Percentiles rank a stretch among this genome's conserved stretches.
These are phyloP conservation scores for Pueraria montana DNA, from an alignment of 306 rosid genomes.

Conservation along the genomic window DNA sequence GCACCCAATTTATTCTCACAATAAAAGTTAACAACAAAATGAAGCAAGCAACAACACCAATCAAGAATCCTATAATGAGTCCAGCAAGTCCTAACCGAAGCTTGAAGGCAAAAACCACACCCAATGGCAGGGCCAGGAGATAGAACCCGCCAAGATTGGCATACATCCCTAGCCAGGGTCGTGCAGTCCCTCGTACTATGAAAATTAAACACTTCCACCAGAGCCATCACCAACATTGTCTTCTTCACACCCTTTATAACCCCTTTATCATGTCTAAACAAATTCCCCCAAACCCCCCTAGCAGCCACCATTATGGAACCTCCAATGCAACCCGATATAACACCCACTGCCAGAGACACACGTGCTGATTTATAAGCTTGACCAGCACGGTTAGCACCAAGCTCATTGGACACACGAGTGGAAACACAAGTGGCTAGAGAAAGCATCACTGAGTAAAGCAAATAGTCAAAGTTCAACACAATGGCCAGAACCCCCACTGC, in stretches of 20 bases:
- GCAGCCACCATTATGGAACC: slow-evolving; percentile 64
- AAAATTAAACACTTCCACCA: slow-evolving; percentile 71
- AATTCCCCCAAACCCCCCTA: slow-evolving; percentile 69
- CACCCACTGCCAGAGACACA: slow-evolving; percentile 52
- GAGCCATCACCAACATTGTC: slow-evolving; percentile 66
- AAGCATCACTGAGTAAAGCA: slow-evolving; percentile 72
- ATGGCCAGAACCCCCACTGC: slow-evolving; percentile 69
- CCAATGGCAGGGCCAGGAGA: slow-evolving; percentile 69
- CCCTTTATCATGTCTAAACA: slow-evolving; percentile 65
- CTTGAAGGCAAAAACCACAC: slow-evolving; percentile 66
- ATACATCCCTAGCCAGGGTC: slow-evolving; percentile 72
- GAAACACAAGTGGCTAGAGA: slow-evolving; percentile 79
- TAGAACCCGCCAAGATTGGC: slow-evolving; percentile 77
- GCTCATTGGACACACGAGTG: slow-evolving; percentile 76
- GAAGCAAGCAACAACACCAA: slow-evolving; percentile 62
- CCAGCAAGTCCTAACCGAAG: slow-evolving; percentile 65
- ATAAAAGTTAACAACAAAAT: slow-evolving; percentile 58
- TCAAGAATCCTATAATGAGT: slow-evolving; percentile 62
- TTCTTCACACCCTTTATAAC: slow-evolving; percentile 68
- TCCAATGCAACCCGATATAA: slow-evolving; percentile 56
- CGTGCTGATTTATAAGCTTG: slow-evolving; percentile 57
- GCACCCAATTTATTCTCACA: slow-evolving; percentile 65
- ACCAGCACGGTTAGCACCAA: slow-evolving; percentile 63
- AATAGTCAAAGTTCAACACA: slow-evolving; percentile 75
- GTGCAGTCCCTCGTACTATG: slow-evolving; percentile 71